A percentile compares a stretch with the other conserved stretches of the same genome.
Evolutionary conservation across 495 filamentous ascomycete species (phyloP).

Genomic region (Xylaria curta): DNA sequence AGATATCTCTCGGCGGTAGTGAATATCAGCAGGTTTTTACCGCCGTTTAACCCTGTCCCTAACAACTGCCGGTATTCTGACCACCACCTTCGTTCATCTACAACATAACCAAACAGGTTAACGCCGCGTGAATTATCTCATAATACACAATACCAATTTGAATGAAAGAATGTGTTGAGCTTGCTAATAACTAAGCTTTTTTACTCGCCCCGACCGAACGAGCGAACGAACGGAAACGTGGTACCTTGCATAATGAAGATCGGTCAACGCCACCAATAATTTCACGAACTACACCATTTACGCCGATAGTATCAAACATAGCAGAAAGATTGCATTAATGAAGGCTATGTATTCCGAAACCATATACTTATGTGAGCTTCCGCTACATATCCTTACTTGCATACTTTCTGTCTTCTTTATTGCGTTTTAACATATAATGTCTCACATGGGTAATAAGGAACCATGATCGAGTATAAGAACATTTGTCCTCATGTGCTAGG

Average conservation of each 20-base stretch:
- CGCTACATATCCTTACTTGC: neutral
- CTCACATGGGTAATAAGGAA: neutral
- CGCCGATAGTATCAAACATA: neutral
- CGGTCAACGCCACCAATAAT: conserved; percentile 20
- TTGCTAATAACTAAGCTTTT: neutral
- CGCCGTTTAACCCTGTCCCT: neutral
- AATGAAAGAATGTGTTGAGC: neutral
- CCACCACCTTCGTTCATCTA: neutral
- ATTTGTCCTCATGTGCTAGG: neutral
- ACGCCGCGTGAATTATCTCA: neutral
- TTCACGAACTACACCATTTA: conserved; percentile 7
- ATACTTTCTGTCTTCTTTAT: neutral
- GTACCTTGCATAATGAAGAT: conserved; percentile 16
- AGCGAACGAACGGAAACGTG: neutral
- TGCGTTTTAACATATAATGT: neutral
- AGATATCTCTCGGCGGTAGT: neutral
- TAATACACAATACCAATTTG: neutral
- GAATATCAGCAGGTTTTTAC: neutral
- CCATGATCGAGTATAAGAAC: neutral
- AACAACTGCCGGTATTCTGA: conserved; percentile 1
- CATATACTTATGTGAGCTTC: neutral
- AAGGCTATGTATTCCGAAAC: neutral
- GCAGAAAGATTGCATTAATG: neutral
- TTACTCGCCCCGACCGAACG: neutral
- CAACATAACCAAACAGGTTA: neutral